These are phyloP conservation scores for Bifiguratus adelaidae DNA, from an alignment of 192 early-diverging fungal species.

Conservation along the genomic window DNA sequence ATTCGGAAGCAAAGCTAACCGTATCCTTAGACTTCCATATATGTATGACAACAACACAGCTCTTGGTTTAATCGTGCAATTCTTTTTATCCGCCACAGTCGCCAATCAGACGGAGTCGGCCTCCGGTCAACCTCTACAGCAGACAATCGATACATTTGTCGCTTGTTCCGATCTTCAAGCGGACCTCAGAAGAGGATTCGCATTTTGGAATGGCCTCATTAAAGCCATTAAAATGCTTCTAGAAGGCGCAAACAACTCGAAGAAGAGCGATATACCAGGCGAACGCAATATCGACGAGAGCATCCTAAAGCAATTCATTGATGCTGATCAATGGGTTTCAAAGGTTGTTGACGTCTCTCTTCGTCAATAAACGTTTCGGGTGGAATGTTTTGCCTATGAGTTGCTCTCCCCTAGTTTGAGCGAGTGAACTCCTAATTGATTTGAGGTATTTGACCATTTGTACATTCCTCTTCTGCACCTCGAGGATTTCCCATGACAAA, in stretches of 20 bases:
- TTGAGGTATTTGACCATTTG: no score
- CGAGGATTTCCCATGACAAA: no score
- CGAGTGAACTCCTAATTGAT: no score
- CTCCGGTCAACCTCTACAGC: conserved; percentile 16
- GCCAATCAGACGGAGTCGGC: not conserved
- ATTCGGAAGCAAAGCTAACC: not conserved
- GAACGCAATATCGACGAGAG: conserved; percentile 8
- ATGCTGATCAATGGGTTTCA: conserved; percentile 24
- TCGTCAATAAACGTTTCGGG: no score
- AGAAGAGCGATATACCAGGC: no score
- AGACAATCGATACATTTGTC: conserved; percentile 28
- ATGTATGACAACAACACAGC: conserved; percentile 37
- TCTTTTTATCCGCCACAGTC: conserved; percentile 16
- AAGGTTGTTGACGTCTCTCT: no score
- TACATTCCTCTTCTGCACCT: no score
- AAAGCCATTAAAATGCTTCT: no score
- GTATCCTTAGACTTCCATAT: conserved; percentile 30
- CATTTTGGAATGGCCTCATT: conserved; percentile 31
- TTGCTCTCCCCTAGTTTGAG: no score
- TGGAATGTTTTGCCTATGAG: no score
- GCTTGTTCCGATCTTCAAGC: conserved; percentile 23
- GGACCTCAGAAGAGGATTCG: conserved; percentile 33
- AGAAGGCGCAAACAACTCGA: no score
- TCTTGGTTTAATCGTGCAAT: conserved; percentile 34
- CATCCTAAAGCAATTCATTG: conserved; percentile 9